These are phyloP conservation scores for Talaromyces amestolkiae DNA, from an alignment of 2,329 filamentous ascomycete genomes.

Conservation along the genomic window DNA sequence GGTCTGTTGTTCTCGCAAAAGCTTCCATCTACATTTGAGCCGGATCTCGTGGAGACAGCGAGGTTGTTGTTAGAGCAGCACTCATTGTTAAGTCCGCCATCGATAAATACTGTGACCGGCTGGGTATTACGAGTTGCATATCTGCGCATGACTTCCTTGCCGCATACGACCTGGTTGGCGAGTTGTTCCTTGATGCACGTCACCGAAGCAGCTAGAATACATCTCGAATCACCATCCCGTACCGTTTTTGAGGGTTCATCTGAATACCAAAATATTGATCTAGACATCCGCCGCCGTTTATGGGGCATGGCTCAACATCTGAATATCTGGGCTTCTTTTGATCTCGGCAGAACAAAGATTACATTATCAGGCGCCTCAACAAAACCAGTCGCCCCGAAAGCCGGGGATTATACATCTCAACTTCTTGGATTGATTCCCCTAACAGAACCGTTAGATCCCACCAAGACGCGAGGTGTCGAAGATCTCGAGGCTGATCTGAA, in stretches of 20 bases:
- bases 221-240: constrained; percentile 28
- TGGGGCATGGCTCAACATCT: constrained; percentile 56
- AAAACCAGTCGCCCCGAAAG: constrained; percentile 38
- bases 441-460: constrained; percentile 55
- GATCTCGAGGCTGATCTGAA: constrained; percentile 47
- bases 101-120: constrained; percentile 33
- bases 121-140: constrained; percentile 57
- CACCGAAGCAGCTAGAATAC: constrained; percentile 51
- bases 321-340: constrained; percentile 60
- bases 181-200: constrained; percentile 47
- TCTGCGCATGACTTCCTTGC: constrained; percentile 53
- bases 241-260: constrained; percentile 16
- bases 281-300: constrained; percentile 45
- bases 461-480: constrained; percentile 40
- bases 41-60: constrained; percentile 49
- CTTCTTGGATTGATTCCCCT: constrained; percentile 54
- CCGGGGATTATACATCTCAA: constrained; percentile 48
- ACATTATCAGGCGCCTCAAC: constrained; percentile 45
- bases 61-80: constrained; percentile 47
- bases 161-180: constrained; percentile 46
- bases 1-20: constrained; percentile 53
- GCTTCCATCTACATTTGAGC: constrained; percentile 43
- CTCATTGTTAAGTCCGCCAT: constrained; percentile 28
- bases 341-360: constrained; percentile 56
- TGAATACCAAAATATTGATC: constrained; percentile 20